Evolutionary conservation across 345 rosid genomes (phyloP), one percentile per base, ranked within the genome.

Genomic region (Corchorus capsularis): DNA sequence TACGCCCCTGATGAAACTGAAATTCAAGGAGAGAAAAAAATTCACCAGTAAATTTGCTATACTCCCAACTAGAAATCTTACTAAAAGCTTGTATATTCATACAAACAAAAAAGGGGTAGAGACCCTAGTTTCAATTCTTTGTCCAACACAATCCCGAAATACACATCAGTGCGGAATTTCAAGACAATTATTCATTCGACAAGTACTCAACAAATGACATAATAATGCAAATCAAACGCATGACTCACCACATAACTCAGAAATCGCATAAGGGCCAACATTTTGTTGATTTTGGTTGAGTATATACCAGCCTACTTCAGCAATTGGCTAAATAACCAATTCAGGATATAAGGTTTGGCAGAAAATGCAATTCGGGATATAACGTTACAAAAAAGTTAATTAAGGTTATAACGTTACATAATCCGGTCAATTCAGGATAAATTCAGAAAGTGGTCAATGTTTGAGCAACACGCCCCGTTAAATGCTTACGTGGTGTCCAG

Each of bases 261-360:
- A 72, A 75, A 86, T 67, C 1, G 89, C 77, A 78, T 93, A 92
- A 6, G 99, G 99, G 64, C 99, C 99, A 32, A 91, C 35, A 59
- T 66, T 82, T 63, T 93, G 87, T 80, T 91, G 94, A 73, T 92
- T 84, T 72, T 81, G 91, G 45, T 85, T 93, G 69, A 96, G 93
- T 78, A 96, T 80, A 80, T 84, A 93, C 99, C 99, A 96, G 35
- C 87, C 93, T 19, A 75, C 85, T 69, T 80, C 94, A 49, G 76
- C 82, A 81, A 34, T 79, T 22, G n/a, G n/a, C n/a, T n/a, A n/a
- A n/a, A n/a, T n/a, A n/a, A n/a, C n/a, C n/a, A n/a, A n/a, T n/a
- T n/a, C n/a, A n/a, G n/a, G n/a, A n/a, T n/a, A n/a, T n/a, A n/a
- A n/a, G n/a, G n/a, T n/a, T n/a, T n/a, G n/a, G n/a, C n/a, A n/a